phyloP scores from a whole-genome alignment of 345 rosid species.

The Pelargonium nanum region DNA sequence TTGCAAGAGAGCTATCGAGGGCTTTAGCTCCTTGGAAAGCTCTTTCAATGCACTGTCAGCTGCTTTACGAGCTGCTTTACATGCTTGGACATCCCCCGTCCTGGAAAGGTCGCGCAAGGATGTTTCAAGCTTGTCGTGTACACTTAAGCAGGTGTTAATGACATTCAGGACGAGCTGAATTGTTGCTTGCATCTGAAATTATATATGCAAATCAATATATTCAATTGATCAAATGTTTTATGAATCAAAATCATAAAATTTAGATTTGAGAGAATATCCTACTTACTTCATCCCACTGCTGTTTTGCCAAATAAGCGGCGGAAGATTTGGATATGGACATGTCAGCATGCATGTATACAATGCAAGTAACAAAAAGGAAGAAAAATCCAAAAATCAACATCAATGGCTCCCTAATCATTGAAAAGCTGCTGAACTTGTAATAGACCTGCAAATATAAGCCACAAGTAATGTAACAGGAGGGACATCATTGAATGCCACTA shows the following conservation, averaged over 20 bases:
- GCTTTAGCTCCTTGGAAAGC: slow-evolving; percentile 58
- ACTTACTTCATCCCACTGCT: slow-evolving; percentile 90
- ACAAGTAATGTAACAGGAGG: background rate
- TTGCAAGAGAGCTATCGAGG: slow-evolving; percentile 49
- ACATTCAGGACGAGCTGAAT: slow-evolving; percentile 53
- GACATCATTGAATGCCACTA: background rate
- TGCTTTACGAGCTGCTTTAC: slow-evolving; percentile 79
- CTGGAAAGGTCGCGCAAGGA: slow-evolving; percentile 84
- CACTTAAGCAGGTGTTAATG: slow-evolving; percentile 48
- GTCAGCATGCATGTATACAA: slow-evolving; percentile 65
- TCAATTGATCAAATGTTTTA: background rate
- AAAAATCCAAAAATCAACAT: slow-evolving; percentile 80
- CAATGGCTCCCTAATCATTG: slow-evolving; percentile 78
- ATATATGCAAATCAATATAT: slow-evolving; percentile 7
- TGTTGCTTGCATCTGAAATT: slow-evolving; percentile 69
- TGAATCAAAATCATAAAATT: background rate
- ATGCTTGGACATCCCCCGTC: slow-evolving; percentile 82
- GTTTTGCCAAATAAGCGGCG: slow-evolving; percentile 83
- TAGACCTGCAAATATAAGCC: slow-evolving; percentile 46
- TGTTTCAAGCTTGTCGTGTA: slow-evolving; percentile 78
- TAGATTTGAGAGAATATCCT: slow-evolving; percentile 1
- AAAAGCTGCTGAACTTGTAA: slow-evolving; percentile 71
- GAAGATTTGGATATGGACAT: slow-evolving; percentile 91
- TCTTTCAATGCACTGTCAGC: slow-evolving; percentile 71
- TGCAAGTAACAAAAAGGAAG: slow-evolving; percentile 61